Evolutionary conservation across 2,329 filamentous ascomycete genomes (phyloP).

Genomic region (Trichoderma lentiforme): DNA sequence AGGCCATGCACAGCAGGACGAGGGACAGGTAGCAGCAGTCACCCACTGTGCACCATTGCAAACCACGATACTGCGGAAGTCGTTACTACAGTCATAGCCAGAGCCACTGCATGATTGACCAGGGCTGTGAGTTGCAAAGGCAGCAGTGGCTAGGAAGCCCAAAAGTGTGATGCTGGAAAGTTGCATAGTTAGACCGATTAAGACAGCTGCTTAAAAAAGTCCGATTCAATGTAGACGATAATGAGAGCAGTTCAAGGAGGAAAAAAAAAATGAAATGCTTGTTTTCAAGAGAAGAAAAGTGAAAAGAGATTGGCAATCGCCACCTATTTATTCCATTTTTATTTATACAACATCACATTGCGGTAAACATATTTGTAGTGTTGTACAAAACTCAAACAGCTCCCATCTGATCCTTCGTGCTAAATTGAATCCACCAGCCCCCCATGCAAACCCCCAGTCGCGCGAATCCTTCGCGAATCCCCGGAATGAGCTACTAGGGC

Average conservation of each 20-base stretch:
- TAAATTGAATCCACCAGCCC: background rate
- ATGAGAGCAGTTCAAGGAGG: background rate
- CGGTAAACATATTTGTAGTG: background rate
- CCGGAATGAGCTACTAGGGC: background rate
- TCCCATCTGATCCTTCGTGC: background rate
- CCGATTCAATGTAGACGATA: no score
- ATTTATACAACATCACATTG: background rate
- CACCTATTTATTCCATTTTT: background rate
- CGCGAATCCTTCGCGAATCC: background rate
- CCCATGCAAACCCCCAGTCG: background rate
- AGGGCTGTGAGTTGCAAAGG: background rate
- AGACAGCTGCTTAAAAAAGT: background rate
- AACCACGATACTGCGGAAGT: background rate
- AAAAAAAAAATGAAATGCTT: background rate
- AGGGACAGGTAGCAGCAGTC: background rate
- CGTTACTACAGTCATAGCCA: background rate
- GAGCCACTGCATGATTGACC: background rate
- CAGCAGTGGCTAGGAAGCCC: background rate
- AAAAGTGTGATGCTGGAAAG: background rate
- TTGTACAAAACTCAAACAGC: background rate
- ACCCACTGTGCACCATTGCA: background rate
- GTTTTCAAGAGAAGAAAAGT: background rate
- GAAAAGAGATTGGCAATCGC: background rate
- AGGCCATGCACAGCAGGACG: background rate
- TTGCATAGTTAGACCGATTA: background rate